Evolutionary conservation across 441 rosid species (phyloP).

Genomic region (Gossypium davidsonii): DNA sequence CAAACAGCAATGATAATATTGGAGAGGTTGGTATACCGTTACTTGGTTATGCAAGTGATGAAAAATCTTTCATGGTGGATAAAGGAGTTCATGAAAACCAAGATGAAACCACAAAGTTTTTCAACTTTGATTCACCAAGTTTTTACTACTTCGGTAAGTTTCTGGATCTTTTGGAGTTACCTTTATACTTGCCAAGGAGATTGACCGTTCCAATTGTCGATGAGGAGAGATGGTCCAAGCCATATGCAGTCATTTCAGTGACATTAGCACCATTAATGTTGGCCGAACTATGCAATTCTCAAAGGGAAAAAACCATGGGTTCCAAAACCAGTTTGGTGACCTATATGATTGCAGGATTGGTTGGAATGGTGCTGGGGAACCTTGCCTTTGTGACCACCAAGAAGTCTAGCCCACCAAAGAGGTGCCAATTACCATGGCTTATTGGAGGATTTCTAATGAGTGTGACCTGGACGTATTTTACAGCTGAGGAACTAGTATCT

Average conservation of each 20-base stretch:
- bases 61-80: conserved; percentile 31
- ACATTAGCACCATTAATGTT: conserved; percentile 61
- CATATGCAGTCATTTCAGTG: conserved; percentile 56
- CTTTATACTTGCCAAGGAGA: conserved; percentile 73
- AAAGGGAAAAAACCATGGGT: conserved; percentile 26
- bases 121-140: conserved; percentile 26
- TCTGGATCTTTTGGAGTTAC: conserved; percentile 46
- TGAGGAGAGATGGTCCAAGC: conserved; percentile 72
- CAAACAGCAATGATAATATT: conserved; percentile 29
- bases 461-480: conserved; percentile 74
- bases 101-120: conserved; percentile 6
- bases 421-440: conserved; percentile 57
- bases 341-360: conserved; percentile 38
- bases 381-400: conserved; percentile 54
- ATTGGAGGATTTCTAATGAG: conserved; percentile 78
- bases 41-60: conserved; percentile 48
- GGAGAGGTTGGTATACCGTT: conserved; percentile 56
- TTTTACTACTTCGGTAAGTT: conserved; percentile 25
- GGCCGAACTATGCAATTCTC: conserved; percentile 50
- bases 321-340: conserved; percentile 29
- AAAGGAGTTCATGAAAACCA: conserved; percentile 18
- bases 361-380: conserved; percentile 55
- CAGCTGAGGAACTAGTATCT: conserved; percentile 73
- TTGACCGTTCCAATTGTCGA: conserved; percentile 67
- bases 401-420: conserved; percentile 52